phyloP scores from a whole-genome alignment of 768 basidiomycete genomes.

The Epithele typhae region DNA sequence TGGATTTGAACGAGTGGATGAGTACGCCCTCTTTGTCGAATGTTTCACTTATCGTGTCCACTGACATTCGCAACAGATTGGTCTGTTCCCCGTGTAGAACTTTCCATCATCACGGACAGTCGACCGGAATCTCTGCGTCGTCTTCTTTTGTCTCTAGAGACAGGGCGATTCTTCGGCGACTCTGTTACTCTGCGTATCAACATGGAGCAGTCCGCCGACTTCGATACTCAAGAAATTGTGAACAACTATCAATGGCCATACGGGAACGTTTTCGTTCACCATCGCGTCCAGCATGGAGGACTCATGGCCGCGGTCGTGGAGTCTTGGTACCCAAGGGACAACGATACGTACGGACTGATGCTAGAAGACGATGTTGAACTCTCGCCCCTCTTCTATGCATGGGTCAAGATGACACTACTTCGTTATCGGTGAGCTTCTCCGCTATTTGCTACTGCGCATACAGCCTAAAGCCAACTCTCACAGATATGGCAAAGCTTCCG shows the following conservation, averaged over 20 bases:
- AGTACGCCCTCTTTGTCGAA: slow-evolving; percentile 35
- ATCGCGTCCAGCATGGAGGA: slow-evolving; percentile 74
- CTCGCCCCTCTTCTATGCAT: slow-evolving; percentile 81
- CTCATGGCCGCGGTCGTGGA: slow-evolving; percentile 81
- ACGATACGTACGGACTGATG: slow-evolving; percentile 73
- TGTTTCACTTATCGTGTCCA: slow-evolving; percentile 1
- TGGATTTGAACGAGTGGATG: slow-evolving; percentile 53
- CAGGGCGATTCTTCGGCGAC: slow-evolving; percentile 66
- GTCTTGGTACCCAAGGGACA: slow-evolving; percentile 78
- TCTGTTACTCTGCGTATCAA: slow-evolving; percentile 60
- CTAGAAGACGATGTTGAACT: slow-evolving; percentile 87
- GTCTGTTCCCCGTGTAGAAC: slow-evolving; percentile 63
- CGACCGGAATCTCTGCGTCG: slow-evolving; percentile 68
- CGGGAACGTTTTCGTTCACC: slow-evolving; percentile 58
- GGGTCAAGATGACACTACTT: slow-evolving; percentile 77
- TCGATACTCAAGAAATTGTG: slow-evolving; percentile 50
- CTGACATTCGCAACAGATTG: slow-evolving; percentile 49
- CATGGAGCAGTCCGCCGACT: slow-evolving; percentile 71
- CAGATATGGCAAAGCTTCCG: slow-evolving; percentile 50
- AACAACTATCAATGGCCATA: slow-evolving; percentile 54
- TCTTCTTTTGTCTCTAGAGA: slow-evolving; percentile 56
- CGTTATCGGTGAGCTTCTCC: slow-evolving; percentile 51
- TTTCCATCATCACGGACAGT: slow-evolving; percentile 75
- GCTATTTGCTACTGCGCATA: background rate
- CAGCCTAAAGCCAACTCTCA: background rate